Evolutionary conservation across 805 yeast genomes (phyloP).

Genomic region (Allodekkera sacchari): DNA sequence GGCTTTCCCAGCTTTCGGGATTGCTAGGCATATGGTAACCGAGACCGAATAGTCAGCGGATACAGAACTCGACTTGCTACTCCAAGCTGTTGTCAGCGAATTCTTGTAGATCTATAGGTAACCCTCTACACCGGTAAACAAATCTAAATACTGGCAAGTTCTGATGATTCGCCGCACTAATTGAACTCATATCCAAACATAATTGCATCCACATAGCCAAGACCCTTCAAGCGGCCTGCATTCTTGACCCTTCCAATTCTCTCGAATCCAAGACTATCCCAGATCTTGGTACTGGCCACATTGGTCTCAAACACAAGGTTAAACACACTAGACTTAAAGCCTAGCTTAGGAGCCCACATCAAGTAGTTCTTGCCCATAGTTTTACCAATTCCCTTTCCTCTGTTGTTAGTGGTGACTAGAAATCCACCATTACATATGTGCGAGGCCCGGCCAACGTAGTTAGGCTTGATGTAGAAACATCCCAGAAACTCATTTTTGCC

Average conservation of each 20-base stretch:
- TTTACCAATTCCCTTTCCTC: constrained; percentile 61
- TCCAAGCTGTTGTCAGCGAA: too few species aligned
- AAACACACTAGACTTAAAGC: constrained; percentile 77
- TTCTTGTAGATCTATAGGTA: too few species aligned
- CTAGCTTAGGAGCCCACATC: constrained; percentile 66
- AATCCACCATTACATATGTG: constrained; percentile 89
- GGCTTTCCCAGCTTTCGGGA: too few species aligned
- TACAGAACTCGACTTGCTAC: too few species aligned
- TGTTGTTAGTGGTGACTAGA: constrained; percentile 45
- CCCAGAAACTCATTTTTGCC: constrained; percentile 48
- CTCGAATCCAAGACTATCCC: constrained; percentile 81
- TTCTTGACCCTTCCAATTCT: constrained; percentile 65
- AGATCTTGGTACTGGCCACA: constrained; percentile 61
- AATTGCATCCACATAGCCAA: constrained; percentile 63
- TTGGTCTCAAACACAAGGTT: constrained; percentile 82
- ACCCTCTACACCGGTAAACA: too few species aligned
- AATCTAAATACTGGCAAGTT: too few species aligned
- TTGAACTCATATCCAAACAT: constrained; percentile 57
- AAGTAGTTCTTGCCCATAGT: constrained; percentile 63
- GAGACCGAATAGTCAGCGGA: too few species aligned
- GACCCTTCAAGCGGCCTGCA: constrained; percentile 69
- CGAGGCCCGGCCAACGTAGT: constrained; percentile 75
- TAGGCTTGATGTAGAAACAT: constrained; percentile 76
- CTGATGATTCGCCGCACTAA: too few species aligned
- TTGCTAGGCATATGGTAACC: too few species aligned